Percentiles rank a stretch among this genome's conserved stretches.
Conservation (phyloP, 1,139 yeast genomes). For the Scheffersomyces parashehatae region DNA sequence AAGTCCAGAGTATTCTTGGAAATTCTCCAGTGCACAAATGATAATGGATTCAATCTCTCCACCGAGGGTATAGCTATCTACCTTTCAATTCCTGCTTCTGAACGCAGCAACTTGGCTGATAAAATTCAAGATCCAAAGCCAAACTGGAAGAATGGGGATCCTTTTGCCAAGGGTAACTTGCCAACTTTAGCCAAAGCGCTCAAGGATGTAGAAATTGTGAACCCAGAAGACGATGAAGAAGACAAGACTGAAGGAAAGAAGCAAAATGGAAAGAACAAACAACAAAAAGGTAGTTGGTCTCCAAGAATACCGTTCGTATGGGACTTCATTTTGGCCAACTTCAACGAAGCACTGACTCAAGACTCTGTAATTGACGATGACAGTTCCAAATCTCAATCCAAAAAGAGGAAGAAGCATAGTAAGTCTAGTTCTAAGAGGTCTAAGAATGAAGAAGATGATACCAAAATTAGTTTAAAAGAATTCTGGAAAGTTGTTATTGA, state of each 20-base stretch:
- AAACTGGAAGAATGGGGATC: conserved; percentile 73
- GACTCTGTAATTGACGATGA: conserved; percentile 19
- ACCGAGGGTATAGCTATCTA: conserved; percentile 82
- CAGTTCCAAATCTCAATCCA: conserved; percentile 11
- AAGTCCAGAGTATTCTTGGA: conserved; percentile 24
- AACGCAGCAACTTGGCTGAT: conserved; percentile 26
- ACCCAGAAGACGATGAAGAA: conserved; percentile 32
- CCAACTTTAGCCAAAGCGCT: conserved; percentile 62
- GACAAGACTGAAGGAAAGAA: conserved; percentile 20
- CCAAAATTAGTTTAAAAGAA: conserved; percentile 51
- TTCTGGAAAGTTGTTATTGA: conserved; percentile 84
- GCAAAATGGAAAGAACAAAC: conserved; percentile 15
- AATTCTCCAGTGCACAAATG: conserved; percentile 46
- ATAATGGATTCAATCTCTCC: conserved; percentile 58
- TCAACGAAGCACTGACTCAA: conserved; percentile 22
- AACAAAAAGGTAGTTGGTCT: conserved; percentile 70
- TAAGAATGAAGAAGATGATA: conserved; percentile 16
- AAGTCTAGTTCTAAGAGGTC: conserved; percentile 31
- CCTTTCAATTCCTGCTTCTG: conserved; percentile 43
- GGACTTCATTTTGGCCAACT: conserved; percentile 57
- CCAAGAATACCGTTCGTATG: conserved; percentile 85
- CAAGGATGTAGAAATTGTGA: conserved; percentile 52
- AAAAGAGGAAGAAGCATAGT: conserved; percentile 30
- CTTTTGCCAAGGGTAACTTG: conserved; percentile 68
- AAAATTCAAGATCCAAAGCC: conserved; percentile 29